Conservation (phyloP, 495 filamentous ascomycete genomes). For the Penicillium cosmopolitanum region DNA sequence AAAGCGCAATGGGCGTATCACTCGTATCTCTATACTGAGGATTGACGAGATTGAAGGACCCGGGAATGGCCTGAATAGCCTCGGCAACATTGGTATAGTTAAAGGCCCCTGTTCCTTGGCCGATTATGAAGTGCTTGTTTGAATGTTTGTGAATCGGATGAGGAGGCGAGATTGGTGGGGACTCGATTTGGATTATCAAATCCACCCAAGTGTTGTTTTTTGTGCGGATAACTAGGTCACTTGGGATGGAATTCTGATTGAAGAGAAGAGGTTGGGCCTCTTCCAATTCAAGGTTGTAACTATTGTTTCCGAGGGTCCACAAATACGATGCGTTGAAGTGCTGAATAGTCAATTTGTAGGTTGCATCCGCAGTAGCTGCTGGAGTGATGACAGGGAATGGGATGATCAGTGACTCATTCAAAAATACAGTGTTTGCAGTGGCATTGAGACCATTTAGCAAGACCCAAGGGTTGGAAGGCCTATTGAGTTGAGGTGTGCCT, state of each 20-base stretch:
- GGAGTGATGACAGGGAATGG: conserved; percentile 49
- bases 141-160: conserved; percentile 69
- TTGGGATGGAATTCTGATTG: conserved; percentile 38
- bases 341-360: conserved; percentile 38
- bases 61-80: conserved; percentile 47
- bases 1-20: conserved; percentile 37
- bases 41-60: conserved; percentile 58
- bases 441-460: conserved; percentile 38
- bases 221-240: conserved; percentile 53
- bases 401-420: conserved; percentile 39
- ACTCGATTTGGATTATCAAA: conserved; percentile 48
- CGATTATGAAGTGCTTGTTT: conserved; percentile 62
- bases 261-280: conserved; percentile 52
- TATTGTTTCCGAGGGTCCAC: conserved; percentile 51
- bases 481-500: conserved; percentile 14
- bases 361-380: conserved; percentile 42
- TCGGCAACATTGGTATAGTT: conserved; percentile 55
- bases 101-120: conserved; percentile 51
- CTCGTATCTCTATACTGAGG: conserved; percentile 57
- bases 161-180: conserved; percentile 37
- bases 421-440: conserved; percentile 39
- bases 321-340: conserved; percentile 45
- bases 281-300: conserved; percentile 37
- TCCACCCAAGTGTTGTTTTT: conserved; percentile 61
- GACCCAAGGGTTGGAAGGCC: conserved; percentile 43